Base-by-base conservation (phyloP, 2,329 filamentous ascomycete species). In the Aspergillus sp. region DNA sequence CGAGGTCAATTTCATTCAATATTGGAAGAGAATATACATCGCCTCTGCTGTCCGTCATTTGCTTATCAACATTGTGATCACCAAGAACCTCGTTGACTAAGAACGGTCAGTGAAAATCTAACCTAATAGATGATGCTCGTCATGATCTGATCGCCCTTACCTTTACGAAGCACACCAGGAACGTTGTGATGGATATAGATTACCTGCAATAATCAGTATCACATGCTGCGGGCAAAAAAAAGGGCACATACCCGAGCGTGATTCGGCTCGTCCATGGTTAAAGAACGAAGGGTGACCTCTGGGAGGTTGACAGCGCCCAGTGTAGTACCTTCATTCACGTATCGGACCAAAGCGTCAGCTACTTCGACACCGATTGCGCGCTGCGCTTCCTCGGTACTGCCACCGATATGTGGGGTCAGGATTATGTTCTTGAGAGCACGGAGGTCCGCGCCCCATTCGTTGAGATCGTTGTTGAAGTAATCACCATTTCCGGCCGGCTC, bases 181-280 rank as follows among this genome's bases (percentile, higher is more conserved):
- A 98, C 88, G 80, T 99, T 99, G 79, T 90, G 91, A 81, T 99
- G 95, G 70, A 99, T 96, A 79, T 94, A 99, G 72, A 98, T 93
- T 66, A 98, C 86, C 83, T 89, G 54, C 47, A 60, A n/a, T n/a
- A 13, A 30, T 67, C 45, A 66, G 41, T 41, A 50, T 23, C 8
- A 9, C 6, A 23, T 19, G 23, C 51, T 19, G 2, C 17, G 11
- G 7, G 17, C 13, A 17, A 22, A 28, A 38, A 17, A 7, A 9
- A 45, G 47, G 11, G 25, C 25, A 75, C 82, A 73, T 78, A 89
- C 90, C 74, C 95, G 90, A 59, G 93, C 93, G 76, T 95, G 91
- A 76, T 97, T 89, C 25, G 90, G 87, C 80, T 98, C 93, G 62
- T 97, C 93, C 66, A 92, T 85, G 2, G 93, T 97, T 71, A 97